Evolutionary conservation across 2,329 filamentous ascomycete genomes (phyloP).

Genomic region (Colletotrichum ledebouriae): DNA sequence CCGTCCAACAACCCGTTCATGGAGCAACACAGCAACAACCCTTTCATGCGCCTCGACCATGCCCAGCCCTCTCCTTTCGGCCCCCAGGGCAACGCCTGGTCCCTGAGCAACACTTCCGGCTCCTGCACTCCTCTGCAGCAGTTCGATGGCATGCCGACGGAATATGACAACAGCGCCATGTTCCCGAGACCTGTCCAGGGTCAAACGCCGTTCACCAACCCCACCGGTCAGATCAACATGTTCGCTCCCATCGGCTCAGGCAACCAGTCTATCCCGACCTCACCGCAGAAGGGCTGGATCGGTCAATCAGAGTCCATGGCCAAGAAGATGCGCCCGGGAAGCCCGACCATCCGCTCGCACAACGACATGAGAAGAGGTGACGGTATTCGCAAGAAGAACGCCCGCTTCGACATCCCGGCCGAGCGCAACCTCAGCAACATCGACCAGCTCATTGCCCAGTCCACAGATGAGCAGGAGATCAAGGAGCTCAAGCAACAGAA

Average conservation of each 20-base stretch:
- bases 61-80: conserved; percentile 58
- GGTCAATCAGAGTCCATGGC: conserved; percentile 62
- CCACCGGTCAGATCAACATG: conserved; percentile 64
- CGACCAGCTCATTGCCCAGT: conserved; percentile 89
- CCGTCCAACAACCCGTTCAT: conserved; percentile 75
- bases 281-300: conserved; percentile 72
- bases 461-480: conserved; percentile 90
- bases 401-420: conserved; percentile 94
- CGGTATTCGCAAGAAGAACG: conserved; percentile 98
- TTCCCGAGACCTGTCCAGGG: conserved; percentile 67
- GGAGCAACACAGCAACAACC: conserved; percentile 69
- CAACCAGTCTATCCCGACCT: conserved; percentile 65
- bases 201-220: conserved; percentile 68
- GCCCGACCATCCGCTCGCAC: conserved; percentile 78
- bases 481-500: conserved; percentile 99
- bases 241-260: conserved; percentile 64
- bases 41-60: conserved; percentile 75
- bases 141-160: conserved; percentile 73
- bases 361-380: conserved; percentile 84
- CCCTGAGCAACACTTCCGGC: conserved; percentile 74
- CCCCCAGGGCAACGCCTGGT: conserved; percentile 67
- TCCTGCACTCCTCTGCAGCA: conserved; percentile 81
- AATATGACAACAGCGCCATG: conserved; percentile 67
- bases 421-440: conserved; percentile 96
- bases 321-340: conserved; percentile 76